Percentiles rank a stretch among this genome's conserved stretches.
Evolutionary conservation across 169 alveolate species (phyloP).

Genomic region (Condylostoma magnum): DNA sequence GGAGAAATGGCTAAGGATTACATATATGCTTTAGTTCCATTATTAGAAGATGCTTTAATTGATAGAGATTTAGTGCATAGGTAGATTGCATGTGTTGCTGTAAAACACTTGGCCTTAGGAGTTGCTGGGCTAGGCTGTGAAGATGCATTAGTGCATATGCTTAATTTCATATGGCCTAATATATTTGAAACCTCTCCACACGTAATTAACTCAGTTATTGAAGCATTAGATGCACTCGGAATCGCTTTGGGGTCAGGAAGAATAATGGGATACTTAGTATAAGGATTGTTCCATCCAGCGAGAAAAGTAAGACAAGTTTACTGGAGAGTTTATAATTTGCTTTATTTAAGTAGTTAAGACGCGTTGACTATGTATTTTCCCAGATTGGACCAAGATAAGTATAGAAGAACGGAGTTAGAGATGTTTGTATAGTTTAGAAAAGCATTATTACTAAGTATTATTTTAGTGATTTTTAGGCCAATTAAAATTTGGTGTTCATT

Average conservation of each 20-base stretch:
- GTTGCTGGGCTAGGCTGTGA: conserved; percentile 92
- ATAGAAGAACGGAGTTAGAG: conserved; percentile 58
- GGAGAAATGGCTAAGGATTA: conserved; percentile 95
- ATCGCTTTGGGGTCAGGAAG: conserved; percentile 98
- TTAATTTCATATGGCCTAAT: conserved; percentile 99
- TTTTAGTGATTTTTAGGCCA: no score
- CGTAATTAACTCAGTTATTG: conserved; percentile 96
- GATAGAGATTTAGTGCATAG: conserved; percentile 99
- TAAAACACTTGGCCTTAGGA: conserved; percentile 97
- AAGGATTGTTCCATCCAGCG: conserved; percentile 99
- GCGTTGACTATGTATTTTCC: conserved; percentile 96
- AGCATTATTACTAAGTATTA: no score
- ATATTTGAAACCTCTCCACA: conserved; percentile 99
- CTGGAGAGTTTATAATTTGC: conserved; percentile 98
- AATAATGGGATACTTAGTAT: conserved; percentile 92
- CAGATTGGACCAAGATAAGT: conserved; percentile 47
- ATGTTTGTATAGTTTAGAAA: conserved; percentile 32
- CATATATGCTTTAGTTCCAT: conserved; percentile 96
- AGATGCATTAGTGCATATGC: conserved; percentile 96
- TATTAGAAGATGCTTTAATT: conserved; percentile 98
- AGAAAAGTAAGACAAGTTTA: conserved; percentile 96
- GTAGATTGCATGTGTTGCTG: conserved; percentile 98
- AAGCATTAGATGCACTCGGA: conserved; percentile 98
- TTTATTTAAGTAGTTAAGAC: conserved; percentile 98
- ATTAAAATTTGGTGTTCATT: no score